phyloP scores from a whole-genome alignment of 257 asterid genomes.

The Sherardia arvensis region DNA sequence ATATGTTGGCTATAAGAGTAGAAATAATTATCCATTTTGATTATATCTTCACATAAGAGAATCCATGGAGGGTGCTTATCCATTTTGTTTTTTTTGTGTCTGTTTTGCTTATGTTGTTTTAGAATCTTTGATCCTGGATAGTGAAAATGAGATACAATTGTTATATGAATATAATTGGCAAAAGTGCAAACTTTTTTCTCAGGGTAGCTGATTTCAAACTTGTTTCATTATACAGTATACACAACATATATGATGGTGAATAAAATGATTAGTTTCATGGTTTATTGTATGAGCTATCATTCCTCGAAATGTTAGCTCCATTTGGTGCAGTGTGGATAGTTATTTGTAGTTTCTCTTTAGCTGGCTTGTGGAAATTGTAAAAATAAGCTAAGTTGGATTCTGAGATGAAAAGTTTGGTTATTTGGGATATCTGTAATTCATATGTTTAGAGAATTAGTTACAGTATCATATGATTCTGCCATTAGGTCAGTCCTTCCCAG shows the following conservation, averaged over 20 bases:
- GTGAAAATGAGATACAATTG: neutral
- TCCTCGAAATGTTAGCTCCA: neutral
- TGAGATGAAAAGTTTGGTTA: neutral
- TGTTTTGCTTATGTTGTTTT: too few species aligned
- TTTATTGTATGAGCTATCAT: neutral
- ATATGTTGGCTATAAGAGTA: too few species aligned
- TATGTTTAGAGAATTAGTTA: neutral
- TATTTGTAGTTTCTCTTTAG: neutral
- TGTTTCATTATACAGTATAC: neutral
- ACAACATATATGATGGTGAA: neutral
- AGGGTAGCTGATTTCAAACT: neutral
- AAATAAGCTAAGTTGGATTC: neutral
- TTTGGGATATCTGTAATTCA: neutral
- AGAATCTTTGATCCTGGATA: neutral
- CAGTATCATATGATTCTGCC: neutral
- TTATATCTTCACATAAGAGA: neutral
- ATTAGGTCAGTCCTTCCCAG: neutral
- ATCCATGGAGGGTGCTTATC: too few species aligned
- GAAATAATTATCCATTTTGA: neutral
- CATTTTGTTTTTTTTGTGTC: too few species aligned
- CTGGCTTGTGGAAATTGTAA: neutral
- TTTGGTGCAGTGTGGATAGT: neutral
- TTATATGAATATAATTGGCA: neutral
- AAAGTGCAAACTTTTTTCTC: neutral
- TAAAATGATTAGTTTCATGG: neutral